Conservation (phyloP, 192 early-diverging fungal genomes). For the Polychytrium aggregatum region DNA sequence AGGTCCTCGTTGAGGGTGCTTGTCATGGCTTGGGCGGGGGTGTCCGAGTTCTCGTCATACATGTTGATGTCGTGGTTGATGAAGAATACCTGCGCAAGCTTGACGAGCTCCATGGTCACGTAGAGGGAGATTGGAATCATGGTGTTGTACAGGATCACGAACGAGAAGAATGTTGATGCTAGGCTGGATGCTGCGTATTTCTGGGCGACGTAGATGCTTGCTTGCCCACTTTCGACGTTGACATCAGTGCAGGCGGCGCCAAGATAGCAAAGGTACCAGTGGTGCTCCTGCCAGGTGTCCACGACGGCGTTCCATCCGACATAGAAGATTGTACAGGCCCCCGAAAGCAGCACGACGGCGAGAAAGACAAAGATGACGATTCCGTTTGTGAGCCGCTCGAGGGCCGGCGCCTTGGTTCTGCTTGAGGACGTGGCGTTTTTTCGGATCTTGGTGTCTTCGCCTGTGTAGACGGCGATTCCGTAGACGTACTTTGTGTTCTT, state of each 20-base stretch:
- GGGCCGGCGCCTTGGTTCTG: constrained; percentile 23
- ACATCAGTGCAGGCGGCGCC: no score
- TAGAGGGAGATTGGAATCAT: constrained; percentile 92
- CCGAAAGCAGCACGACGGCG: constrained; percentile 15
- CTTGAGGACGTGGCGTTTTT: constrained; percentile 39
- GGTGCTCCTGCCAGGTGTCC: no score
- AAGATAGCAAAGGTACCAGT: no score
- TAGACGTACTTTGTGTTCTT: constrained; percentile 71
- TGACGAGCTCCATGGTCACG: constrained; percentile 95
- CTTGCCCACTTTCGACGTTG: no score
- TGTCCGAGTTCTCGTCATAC: constrained; percentile 61
- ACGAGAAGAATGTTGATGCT: no score
- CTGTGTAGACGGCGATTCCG: constrained; percentile 56
- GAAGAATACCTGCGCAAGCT: constrained; percentile 78
- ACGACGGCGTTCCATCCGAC: constrained; percentile 11
- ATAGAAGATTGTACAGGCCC: constrained; percentile 9
- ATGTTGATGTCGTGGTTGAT: constrained; percentile 86
- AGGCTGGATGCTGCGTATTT: no score
- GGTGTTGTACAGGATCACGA: constrained; percentile 88
- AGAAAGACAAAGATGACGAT: constrained; percentile 24
- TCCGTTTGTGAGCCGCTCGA: constrained; percentile 28
- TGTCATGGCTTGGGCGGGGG: constrained; percentile 65
- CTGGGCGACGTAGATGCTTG: no score
- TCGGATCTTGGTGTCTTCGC: constrained; percentile 41
- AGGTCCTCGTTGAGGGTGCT: constrained; percentile 76